Conservation (phyloP, 805 yeast genomes). For the Limtongia smithiae region DNA sequence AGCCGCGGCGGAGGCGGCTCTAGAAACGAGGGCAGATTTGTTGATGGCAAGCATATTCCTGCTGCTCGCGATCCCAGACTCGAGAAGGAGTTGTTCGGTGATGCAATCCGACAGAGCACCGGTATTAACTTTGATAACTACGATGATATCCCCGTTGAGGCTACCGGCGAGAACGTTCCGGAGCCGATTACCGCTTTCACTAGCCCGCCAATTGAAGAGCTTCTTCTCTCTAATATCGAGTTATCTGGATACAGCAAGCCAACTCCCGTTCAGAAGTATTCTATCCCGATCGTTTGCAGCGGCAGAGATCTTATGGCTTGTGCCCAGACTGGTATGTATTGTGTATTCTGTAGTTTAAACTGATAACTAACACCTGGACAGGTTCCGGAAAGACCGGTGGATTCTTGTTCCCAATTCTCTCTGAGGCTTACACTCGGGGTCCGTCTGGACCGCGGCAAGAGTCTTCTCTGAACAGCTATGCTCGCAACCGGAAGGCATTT, state of each 20-base stretch:
- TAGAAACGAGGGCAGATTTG: slow-evolving; percentile 67
- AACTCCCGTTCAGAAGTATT: slow-evolving; percentile 94
- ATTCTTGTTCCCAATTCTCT: slow-evolving; percentile 93
- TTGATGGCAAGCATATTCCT: slow-evolving; percentile 83
- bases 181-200: slow-evolving; percentile 87
- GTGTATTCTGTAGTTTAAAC: background rate
- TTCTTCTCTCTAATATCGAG: slow-evolving; percentile 80
- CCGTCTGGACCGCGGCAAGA: slow-evolving; percentile 59
- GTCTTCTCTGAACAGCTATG: slow-evolving; percentile 33
- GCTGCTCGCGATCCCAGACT: slow-evolving; percentile 64
- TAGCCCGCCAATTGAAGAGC: slow-evolving; percentile 83
- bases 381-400: slow-evolving; percentile 99
- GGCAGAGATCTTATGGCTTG: slow-evolving; percentile 95
- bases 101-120: slow-evolving; percentile 71
- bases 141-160: slow-evolving; percentile 98
- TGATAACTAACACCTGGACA: background rate
- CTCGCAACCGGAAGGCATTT: slow-evolving; percentile 67
- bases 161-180: slow-evolving; percentile 90
- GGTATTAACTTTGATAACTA: slow-evolving; percentile 99
- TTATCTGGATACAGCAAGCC: slow-evolving; percentile 90
- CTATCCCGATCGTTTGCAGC: slow-evolving; percentile 83
- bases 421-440: slow-evolving; percentile 84
- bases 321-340: slow-evolving; percentile 65
- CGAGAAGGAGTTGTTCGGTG: slow-evolving; percentile 86
- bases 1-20: slow-evolving; percentile 36